A percentile compares a stretch with the other conserved stretches of the same genome.
Conservation (phyloP, 169 alveolate genomes). For the Eimeria tenella region DNA sequence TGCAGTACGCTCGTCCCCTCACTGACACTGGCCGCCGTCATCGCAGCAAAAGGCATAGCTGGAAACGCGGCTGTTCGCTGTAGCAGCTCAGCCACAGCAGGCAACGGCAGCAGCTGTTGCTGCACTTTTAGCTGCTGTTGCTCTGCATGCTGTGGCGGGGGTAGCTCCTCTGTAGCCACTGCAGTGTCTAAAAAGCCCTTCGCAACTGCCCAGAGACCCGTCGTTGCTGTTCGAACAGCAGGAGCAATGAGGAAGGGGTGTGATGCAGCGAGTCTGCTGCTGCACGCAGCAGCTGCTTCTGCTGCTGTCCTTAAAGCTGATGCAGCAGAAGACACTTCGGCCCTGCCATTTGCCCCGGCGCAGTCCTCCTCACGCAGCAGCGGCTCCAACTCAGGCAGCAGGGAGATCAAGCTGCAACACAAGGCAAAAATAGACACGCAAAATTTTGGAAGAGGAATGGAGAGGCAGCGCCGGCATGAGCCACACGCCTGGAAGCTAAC, state of each 20-base stretch:
- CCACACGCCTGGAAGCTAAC: too few relatives aligned
- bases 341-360: not conserved
- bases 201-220: conserved; percentile 69
- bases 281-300: conserved; percentile 68
- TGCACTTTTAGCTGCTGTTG: not conserved
- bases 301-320: conserved; percentile 66
- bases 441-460: not conserved
- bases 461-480: too few relatives aligned
- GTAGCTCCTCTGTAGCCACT: not conserved
- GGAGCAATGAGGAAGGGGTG: conserved; percentile 49
- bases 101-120: not conserved
- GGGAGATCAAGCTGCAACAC: conserved; percentile 25
- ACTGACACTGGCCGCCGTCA: not conserved
- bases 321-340: not conserved
- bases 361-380: conserved; percentile 28
- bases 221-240: conserved; percentile 34
- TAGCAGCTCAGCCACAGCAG: not conserved
- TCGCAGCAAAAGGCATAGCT: conserved; percentile 46
- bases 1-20: conserved; percentile 40
- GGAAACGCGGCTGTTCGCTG: conserved; percentile 35
- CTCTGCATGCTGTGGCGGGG: conserved; percentile 5
- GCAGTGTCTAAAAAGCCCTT: conserved; percentile 41
- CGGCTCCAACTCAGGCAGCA: conserved; percentile 57
- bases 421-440: not conserved
- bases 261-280: conserved; percentile 60